Percentiles rank a stretch among this genome's conserved stretches.
phyloP scores from a whole-genome alignment of 202 grass and related monocot species.

The Hordeum pubiflorum region DNA sequence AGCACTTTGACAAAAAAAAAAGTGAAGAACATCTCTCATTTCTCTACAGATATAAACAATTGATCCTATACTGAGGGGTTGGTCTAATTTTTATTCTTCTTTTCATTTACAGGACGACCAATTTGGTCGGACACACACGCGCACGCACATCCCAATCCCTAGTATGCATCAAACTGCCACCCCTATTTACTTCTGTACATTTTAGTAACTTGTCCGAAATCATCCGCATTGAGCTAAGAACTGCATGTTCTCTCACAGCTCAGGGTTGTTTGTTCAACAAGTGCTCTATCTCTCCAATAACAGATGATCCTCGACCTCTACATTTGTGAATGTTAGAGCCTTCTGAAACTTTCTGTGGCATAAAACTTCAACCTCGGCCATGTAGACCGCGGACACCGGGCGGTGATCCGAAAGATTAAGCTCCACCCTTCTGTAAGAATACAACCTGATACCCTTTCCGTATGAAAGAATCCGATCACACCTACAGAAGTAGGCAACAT shows the following conservation, averaged over 20 bases:
- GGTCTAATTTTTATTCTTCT: not conserved
- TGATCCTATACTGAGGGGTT: not conserved
- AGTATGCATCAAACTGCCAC: not conserved
- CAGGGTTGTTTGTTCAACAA: not conserved
- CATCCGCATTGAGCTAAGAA: not conserved
- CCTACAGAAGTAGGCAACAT: slow-evolving; percentile 34
- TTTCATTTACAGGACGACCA: not conserved
- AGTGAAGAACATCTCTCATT: not conserved
- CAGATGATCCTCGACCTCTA: slow-evolving; percentile 27
- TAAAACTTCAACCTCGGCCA: slow-evolving; percentile 58
- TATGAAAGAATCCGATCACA: slow-evolving; percentile 82
- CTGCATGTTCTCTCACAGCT: not conserved
- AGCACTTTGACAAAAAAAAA: too few species aligned
- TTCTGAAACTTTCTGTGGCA: slow-evolving; percentile 48
- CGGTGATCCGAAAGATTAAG: slow-evolving; percentile 80
- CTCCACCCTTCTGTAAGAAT: slow-evolving; percentile 57
- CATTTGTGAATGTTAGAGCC: slow-evolving; percentile 57
- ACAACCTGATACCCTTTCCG: slow-evolving; percentile 60
- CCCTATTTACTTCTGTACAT: not conserved
- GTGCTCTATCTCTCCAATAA: not conserved
- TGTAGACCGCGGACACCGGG: slow-evolving; percentile 56
- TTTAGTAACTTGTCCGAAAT: not conserved
- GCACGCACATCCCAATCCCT: not conserved
- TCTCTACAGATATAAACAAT: not conserved
- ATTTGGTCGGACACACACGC: not conserved